Evolutionary conservation across 140 eudicot genomes (phyloP).

Genomic region (Oenanthe javanica): DNA sequence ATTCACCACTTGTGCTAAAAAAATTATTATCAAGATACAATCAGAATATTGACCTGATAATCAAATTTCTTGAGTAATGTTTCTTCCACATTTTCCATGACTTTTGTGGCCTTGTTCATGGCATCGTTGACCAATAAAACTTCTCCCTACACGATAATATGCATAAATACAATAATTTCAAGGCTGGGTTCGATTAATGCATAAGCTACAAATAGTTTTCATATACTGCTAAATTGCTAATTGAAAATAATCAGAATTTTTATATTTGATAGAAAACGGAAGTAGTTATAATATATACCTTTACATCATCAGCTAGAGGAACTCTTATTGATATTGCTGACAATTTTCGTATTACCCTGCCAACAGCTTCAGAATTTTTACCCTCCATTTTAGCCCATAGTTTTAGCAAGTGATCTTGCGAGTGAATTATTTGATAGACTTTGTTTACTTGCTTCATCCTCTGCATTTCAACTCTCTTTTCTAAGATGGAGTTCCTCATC

Average conservation of each 20-base stretch:
- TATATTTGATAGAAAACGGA: neutral
- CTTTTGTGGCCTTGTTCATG: slow-evolving; percentile 27
- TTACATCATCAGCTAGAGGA: slow-evolving; percentile 53
- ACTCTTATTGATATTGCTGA: slow-evolving; percentile 46
- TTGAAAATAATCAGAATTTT: neutral
- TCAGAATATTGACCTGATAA: slow-evolving; percentile 23
- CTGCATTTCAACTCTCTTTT: slow-evolving; percentile 35
- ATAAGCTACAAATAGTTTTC: too few species aligned
- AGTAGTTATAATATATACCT: slow-evolving; percentile 28
- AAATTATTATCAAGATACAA: neutral
- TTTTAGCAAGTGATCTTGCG: slow-evolving; percentile 45
- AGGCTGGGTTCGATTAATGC: neutral
- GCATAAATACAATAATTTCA: neutral
- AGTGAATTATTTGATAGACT: slow-evolving; percentile 30
- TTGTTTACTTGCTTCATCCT: slow-evolving; percentile 44
- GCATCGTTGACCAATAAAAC: slow-evolving; percentile 27
- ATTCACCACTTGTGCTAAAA: neutral
- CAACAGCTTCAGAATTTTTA: slow-evolving; percentile 65
- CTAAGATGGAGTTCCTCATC: slow-evolving; percentile 40
- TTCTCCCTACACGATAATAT: slow-evolving; percentile 65
- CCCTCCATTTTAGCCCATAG: slow-evolving; percentile 64
- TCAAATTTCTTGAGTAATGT: slow-evolving; percentile 23
- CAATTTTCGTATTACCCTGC: slow-evolving; percentile 64
- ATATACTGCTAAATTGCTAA: neutral
- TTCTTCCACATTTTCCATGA: slow-evolving; percentile 35